Evolutionary conservation across 2,329 filamentous ascomycete species (phyloP).

Genomic region (Alternaria rosae): DNA sequence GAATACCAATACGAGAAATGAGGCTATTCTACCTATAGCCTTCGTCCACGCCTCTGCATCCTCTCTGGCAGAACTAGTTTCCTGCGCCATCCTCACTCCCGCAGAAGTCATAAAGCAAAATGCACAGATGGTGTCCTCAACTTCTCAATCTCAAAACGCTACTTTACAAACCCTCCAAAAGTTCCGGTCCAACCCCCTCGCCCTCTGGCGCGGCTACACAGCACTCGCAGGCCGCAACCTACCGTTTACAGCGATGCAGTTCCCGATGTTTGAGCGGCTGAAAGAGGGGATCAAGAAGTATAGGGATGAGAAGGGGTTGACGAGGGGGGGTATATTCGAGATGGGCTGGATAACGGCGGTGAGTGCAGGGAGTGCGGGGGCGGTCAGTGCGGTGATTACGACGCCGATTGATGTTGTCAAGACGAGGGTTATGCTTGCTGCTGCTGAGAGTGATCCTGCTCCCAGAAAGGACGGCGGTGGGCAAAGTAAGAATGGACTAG

Average conservation of each 20-base stretch:
- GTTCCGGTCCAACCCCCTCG: slow-evolving; percentile 65
- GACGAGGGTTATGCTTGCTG: slow-evolving; percentile 82
- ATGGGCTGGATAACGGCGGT: slow-evolving; percentile 74
- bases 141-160: slow-evolving; percentile 51
- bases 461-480: not conserved
- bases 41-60: slow-evolving; percentile 78
- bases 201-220: slow-evolving; percentile 74
- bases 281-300: slow-evolving; percentile 62
- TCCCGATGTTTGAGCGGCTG: slow-evolving; percentile 82
- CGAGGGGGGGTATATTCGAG: slow-evolving; percentile 63
- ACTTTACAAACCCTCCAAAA: slow-evolving; percentile 64
- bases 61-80: slow-evolving; percentile 79
- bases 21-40: slow-evolving; percentile 66
- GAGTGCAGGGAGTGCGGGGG: slow-evolving; percentile 77
- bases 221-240: slow-evolving; percentile 83
- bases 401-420: slow-evolving; percentile 91
- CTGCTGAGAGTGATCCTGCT: slow-evolving; percentile 31
- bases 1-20: slow-evolving; percentile 49
- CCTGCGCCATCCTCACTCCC: slow-evolving; percentile 85
- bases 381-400: slow-evolving; percentile 78
- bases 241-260: slow-evolving; percentile 87
- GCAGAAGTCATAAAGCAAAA: slow-evolving; percentile 95
- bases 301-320: slow-evolving; percentile 49
- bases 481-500: slow-evolving; percentile 26
- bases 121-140: slow-evolving; percentile 75